These are phyloP conservation scores for Stemphylium lycopersici DNA, from an alignment of 2,329 filamentous ascomycete genomes.

Conservation along the genomic window DNA sequence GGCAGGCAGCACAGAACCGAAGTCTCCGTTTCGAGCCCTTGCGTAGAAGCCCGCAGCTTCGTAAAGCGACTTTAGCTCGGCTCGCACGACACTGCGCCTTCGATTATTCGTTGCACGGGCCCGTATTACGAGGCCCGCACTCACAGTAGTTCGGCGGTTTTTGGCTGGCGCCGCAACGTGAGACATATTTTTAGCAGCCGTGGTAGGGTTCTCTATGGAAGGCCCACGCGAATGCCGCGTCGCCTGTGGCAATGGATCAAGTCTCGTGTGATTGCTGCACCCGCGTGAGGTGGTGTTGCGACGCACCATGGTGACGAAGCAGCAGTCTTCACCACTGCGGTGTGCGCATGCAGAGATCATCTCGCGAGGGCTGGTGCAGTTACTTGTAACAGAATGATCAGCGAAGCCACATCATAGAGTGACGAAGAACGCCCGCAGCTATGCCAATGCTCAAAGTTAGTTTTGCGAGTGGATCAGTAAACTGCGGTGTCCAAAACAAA, in stretches of 20 bases:
- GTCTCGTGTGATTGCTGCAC: conserved; percentile 15
- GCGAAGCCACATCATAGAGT: conserved; percentile 13
- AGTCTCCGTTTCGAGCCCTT: conserved; percentile 30
- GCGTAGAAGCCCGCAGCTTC: conserved; percentile 19
- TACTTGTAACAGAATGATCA: conserved; percentile 7
- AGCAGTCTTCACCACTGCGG: conserved; percentile 3
- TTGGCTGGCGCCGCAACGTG: conserved; percentile 12
- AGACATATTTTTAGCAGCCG: conserved; percentile 22
- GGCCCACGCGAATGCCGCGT: conserved; percentile 19
- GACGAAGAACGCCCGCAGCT: conserved; percentile 9
- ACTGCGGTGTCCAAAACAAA: conserved; percentile 5
- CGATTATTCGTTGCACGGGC: conserved; percentile 28
- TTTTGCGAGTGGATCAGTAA: conserved; percentile 3
- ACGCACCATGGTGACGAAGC: conserved; percentile 17
- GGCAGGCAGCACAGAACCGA: conserved; percentile 27
- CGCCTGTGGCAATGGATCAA: conserved; percentile 22
- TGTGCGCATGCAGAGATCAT: background rate
- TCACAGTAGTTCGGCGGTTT: conserved; percentile 16
- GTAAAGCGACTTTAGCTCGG: conserved; percentile 26
- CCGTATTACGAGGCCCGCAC: conserved; percentile 24
- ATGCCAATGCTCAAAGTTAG: conserved; percentile 8
- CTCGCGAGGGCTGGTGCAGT: conserved; percentile 12
- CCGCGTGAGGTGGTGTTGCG: conserved; percentile 2
- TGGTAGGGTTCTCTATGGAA: conserved; percentile 7
- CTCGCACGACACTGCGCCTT: conserved; percentile 31